Conservation (phyloP, 192 early-diverging fungal genomes). For the Spinellus fusiger region DNA sequence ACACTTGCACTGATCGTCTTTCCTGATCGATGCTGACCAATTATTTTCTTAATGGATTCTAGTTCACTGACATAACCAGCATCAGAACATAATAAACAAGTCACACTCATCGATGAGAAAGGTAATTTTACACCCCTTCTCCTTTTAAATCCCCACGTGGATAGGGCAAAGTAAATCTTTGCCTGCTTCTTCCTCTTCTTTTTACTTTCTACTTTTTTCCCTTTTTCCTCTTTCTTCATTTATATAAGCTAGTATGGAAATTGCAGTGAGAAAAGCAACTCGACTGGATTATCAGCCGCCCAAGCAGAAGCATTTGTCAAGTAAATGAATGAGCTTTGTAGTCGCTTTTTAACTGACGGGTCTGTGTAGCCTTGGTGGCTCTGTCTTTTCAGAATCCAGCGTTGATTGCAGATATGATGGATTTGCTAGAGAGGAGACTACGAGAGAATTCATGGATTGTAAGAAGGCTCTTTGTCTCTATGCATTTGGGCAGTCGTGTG, state of each 20-base stretch:
- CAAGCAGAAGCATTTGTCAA: slow-evolving; percentile 91
- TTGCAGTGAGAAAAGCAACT: slow-evolving; percentile 70
- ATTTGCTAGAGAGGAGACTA: slow-evolving; percentile 35
- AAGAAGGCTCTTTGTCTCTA: slow-evolving; percentile 17
- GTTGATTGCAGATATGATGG: slow-evolving; percentile 46
- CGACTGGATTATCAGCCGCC: slow-evolving; percentile 82
- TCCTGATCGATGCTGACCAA: too few relatives aligned
- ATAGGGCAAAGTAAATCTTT: too few relatives aligned
- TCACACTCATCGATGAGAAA: too few relatives aligned
- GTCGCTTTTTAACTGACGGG: background rate
- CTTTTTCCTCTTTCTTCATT: too few relatives aligned
- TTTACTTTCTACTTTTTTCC: too few relatives aligned
- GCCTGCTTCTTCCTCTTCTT: too few relatives aligned
- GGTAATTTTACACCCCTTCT: too few relatives aligned
- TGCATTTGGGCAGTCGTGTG: background rate
- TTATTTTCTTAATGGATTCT: too few relatives aligned
- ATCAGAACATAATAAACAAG: too few relatives aligned
- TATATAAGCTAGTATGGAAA: slow-evolving; percentile 41
- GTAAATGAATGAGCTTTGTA: slow-evolving; percentile 18
- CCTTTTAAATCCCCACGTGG: too few relatives aligned
- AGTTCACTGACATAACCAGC: too few relatives aligned
- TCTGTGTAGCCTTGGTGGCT: slow-evolving; percentile 17
- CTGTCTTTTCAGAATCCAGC: slow-evolving; percentile 15
- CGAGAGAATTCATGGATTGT: slow-evolving; percentile 62
- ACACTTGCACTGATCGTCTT: too few relatives aligned